Base-by-base conservation (phyloP, 2,329 filamentous ascomycete species). In the Dichotomopilus funicola region DNA sequence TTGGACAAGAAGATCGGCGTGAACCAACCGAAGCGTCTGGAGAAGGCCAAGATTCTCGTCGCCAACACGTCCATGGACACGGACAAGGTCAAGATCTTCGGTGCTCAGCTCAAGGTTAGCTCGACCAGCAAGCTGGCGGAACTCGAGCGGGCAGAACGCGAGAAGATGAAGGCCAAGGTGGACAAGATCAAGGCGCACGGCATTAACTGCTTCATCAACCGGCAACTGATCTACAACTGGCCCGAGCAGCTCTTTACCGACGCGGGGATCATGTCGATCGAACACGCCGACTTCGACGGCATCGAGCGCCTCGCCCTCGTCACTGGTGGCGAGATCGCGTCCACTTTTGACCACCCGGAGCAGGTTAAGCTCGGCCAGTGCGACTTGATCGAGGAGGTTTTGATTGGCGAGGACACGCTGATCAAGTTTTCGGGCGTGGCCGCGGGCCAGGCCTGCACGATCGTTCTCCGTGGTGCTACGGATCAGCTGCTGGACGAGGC, bases 201-300 rank as follows among this genome's bases (percentile, higher is more conserved):
- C 57, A 96, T 99, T 77, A 99, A 99, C 82, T 97, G 94, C 80
- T 99, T 99, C 74, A 96, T 99, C 73, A 99, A 99, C 82, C 82
- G 94, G 65, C 94, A 99, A 73, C 84, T 99, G 61, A 99, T 99
- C 76, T 99, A 99, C 81, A 99, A 99, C 80, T 99, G 94, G 94
- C 94, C 94, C 5, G 94, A 99, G 75, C 94, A 99, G 75, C 86
- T 99, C 47, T 99, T 99, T 69, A 91, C 92, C 38, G 94, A 99
- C 71, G 92, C 91, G 6, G 94, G 94, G 60, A 97, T 99, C 73
- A 89, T 95, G 79, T 96, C 91, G 34, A 99, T 99, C 65, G 94
- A 99, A 77, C 94, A 99, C 72, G 94, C 94, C 63, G 94, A 99
- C 75, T 99, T 99, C 68, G 94, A 99, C 70, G 94, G 94, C 62